Evolutionary conservation across 2,329 filamentous ascomycete genomes (phyloP).

Genomic region (Cladophialophora immunda): DNA sequence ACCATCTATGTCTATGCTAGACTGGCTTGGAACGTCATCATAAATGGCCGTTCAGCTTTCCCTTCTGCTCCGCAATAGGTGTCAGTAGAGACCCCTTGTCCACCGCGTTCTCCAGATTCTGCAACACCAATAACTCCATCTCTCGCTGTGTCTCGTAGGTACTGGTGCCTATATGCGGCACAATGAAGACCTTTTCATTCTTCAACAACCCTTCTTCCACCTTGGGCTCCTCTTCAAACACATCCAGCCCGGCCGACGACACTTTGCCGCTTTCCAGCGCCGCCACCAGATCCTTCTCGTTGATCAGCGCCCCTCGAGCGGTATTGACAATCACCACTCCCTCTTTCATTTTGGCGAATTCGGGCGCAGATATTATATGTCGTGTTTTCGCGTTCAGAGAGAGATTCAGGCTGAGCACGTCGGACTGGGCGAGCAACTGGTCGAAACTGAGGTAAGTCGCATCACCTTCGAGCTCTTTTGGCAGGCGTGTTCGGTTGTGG

Average conservation of each 20-base stretch:
- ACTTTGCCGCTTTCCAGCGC: constrained; percentile 57
- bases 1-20: constrained; percentile 6
- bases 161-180: constrained; percentile 68
- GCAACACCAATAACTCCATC: constrained; percentile 68
- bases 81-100: constrained; percentile 67
- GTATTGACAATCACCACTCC: constrained; percentile 56
- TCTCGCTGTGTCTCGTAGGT: constrained; percentile 69
- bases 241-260: constrained; percentile 55
- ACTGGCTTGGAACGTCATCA: neutral
- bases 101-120: constrained; percentile 65
- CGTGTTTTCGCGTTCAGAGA: constrained; percentile 54
- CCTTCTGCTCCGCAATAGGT: constrained; percentile 68
- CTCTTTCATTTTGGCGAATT: constrained; percentile 57
- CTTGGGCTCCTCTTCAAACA: constrained; percentile 57
- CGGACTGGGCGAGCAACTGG: constrained; percentile 54
- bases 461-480: constrained; percentile 51
- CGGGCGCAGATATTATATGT: constrained; percentile 56
- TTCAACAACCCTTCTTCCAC: constrained; percentile 58
- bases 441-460: constrained; percentile 57
- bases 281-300: constrained; percentile 57
- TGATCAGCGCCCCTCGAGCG: constrained; percentile 54
- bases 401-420: constrained; percentile 58
- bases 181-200: constrained; percentile 58
- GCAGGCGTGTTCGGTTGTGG: constrained; percentile 55
- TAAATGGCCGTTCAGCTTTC: constrained; percentile 30